Evolutionary conservation across 495 filamentous ascomycete genomes (phyloP).

Genomic region (Hypoxylon rickii): DNA sequence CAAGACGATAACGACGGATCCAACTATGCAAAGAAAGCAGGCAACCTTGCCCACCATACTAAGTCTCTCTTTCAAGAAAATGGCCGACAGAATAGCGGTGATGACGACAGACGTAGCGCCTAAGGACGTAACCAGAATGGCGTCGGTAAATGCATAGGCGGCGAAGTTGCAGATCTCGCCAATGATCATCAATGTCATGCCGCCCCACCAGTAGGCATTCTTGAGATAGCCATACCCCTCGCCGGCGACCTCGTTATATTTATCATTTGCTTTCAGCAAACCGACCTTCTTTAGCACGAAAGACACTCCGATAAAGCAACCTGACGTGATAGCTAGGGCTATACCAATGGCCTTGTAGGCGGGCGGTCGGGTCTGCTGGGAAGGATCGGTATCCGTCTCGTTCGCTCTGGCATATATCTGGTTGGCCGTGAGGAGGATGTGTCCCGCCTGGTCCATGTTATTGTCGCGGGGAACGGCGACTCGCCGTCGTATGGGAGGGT

Average conservation of each 20-base stretch:
- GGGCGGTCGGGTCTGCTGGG: slow-evolving; percentile 42
- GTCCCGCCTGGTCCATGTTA: slow-evolving; percentile 48
- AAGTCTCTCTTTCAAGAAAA: slow-evolving; percentile 93
- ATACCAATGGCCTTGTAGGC: slow-evolving; percentile 88
- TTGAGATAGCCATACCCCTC: slow-evolving; percentile 98
- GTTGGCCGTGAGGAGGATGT: slow-evolving; percentile 46
- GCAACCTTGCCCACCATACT: slow-evolving; percentile 96
- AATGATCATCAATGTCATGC: slow-evolving; percentile 97
- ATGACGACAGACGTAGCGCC: slow-evolving; percentile 96
- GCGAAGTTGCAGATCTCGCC: slow-evolving; percentile 98
- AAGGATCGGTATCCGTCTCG: slow-evolving; percentile 25
- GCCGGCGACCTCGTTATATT: slow-evolving; percentile 94
- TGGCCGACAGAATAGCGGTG: slow-evolving; percentile 88
- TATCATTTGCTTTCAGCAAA: slow-evolving; percentile 87
- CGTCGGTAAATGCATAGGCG: slow-evolving; percentile 96
- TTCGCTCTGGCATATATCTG: slow-evolving; percentile 48
- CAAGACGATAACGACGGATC: slow-evolving; percentile 89
- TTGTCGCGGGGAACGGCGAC: slow-evolving; percentile 19
- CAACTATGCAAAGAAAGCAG: slow-evolving; percentile 93
- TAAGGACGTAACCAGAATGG: slow-evolving; percentile 92
- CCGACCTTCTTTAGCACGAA: slow-evolving; percentile 97
- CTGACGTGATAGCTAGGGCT: slow-evolving; percentile 82
- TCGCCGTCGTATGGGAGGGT: slow-evolving; percentile 8
- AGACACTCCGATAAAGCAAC: slow-evolving; percentile 90
- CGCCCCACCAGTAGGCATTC: slow-evolving; percentile 93